Evolutionary conservation across 306 rosid genomes (phyloP).

Genomic region (Astragalus membranaceus): DNA sequence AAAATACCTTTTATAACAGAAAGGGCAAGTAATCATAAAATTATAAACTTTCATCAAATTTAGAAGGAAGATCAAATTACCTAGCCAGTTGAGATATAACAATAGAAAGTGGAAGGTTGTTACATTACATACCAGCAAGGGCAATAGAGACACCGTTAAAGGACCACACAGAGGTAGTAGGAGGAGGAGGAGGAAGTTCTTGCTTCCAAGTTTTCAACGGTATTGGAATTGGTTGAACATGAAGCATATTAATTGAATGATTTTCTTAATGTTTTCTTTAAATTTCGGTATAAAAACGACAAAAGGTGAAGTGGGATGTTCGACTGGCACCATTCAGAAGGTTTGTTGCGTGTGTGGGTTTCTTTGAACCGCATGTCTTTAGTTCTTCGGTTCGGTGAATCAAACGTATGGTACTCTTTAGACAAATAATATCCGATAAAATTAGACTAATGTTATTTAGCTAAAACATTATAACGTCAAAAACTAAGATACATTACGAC

Average conservation of each 20-base stretch:
- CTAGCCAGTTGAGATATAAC: constrained; percentile 21
- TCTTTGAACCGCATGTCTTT: constrained; percentile 11
- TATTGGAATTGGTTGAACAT: not conserved
- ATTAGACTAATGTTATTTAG: no score
- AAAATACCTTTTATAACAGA: not conserved
- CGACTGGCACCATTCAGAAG: constrained; percentile 4
- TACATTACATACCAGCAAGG: not conserved
- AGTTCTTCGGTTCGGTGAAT: not conserved
- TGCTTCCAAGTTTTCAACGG: constrained; percentile 19
- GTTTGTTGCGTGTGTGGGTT: constrained; percentile 9
- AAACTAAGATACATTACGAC: no score
- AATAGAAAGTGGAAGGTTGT: not conserved
- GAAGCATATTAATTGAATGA: not conserved
- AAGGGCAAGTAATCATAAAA: not conserved
- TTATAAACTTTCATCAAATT: not conserved
- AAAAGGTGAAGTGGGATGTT: constrained; percentile 11
- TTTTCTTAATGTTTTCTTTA: not conserved
- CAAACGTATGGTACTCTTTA: constrained; percentile 4
- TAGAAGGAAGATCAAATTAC: not conserved
- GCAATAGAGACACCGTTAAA: not conserved
- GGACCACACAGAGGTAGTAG: not conserved
- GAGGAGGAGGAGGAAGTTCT: not conserved
- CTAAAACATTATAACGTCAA: no score
- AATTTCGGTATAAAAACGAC: not conserved
- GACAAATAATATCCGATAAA: not conserved